phyloP scores from a whole-genome alignment of 805 yeast species.

The Debaryomyces hansenii region DNA sequence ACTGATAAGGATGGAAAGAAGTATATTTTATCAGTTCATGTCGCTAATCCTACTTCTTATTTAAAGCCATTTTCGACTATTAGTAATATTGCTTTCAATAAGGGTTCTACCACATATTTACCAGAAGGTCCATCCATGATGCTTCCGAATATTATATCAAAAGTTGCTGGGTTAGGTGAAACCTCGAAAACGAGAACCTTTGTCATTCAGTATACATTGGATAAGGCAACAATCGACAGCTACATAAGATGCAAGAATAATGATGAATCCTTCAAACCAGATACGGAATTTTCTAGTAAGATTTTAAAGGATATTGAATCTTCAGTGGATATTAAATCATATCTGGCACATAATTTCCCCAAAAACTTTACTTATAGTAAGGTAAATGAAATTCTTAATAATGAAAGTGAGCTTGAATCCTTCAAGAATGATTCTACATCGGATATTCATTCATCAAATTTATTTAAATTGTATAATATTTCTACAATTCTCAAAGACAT shows the following conservation, averaged over 20 bases:
- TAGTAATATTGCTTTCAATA: slow-evolving; percentile 56
- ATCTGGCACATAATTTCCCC: slow-evolving; percentile 30
- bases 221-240: slow-evolving; percentile 16
- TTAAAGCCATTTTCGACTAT: slow-evolving; percentile 42
- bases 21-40: slow-evolving; percentile 61
- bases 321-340: slow-evolving; percentile 22
- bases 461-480: slow-evolving; percentile 26
- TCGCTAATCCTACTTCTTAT: slow-evolving; percentile 85
- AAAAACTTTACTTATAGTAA: slow-evolving; percentile 55
- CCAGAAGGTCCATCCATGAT: slow-evolving; percentile 67
- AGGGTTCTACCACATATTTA: slow-evolving; percentile 68
- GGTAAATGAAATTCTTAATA: slow-evolving; percentile 53
- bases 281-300: slow-evolving; percentile 4
- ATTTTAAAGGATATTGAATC: slow-evolving; percentile 15
- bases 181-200: slow-evolving; percentile 43
- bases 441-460: slow-evolving; percentile 23
- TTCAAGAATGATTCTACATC: slow-evolving; percentile 9
- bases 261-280: slow-evolving; percentile 6
- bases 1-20: slow-evolving; percentile 14
- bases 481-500: slow-evolving; percentile 24
- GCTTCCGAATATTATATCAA: slow-evolving; percentile 62
- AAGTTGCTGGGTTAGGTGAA: slow-evolving; percentile 53
- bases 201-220: slow-evolving; percentile 31
- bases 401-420: slow-evolving; percentile 12
- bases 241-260: slow-evolving; percentile 12